Evolutionary conservation across 805 yeast genomes (phyloP), one percentile per base, ranked within the genome.

Genomic region (Saturnispora saitoi): DNA sequence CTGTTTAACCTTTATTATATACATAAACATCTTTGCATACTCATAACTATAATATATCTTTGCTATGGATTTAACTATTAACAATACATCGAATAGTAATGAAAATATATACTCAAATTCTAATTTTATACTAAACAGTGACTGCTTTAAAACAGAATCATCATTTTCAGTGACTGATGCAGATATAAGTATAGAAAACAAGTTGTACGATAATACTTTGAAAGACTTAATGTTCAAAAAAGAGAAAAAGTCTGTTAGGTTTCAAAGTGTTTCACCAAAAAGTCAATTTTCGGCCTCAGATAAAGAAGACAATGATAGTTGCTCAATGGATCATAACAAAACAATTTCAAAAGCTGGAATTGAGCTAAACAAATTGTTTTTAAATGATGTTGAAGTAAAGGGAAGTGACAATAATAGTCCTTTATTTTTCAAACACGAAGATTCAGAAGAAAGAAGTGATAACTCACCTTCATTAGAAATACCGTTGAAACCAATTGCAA

Each of bases 91-190:
- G 14, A 76, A 53, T 10, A 65, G 54, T 0, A 83, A 82, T 0
- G 66, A 26, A 0, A 83, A 58, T 0, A 80, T 67, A 4, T 69
- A 61, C 1, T 58, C 51, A 1, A 73, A 55, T 0, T 82, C 58
- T 48, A 62, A 54, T 6, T 48, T 4, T 42, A 83, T 57, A 4
- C 65, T 60, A 0, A 45, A 36, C 12, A 22, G 20, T 17, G 47
- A 38, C 28, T 38, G 47, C 40, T 49, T 42, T 34, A 22, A 31
- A 31, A 48, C 54, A 45, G 24, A 58, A 41, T 4, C 61, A 54
- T 28, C 57, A 12, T 54, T 50, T 43, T 52, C 50, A 15, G 46
- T 48, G 12, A 51, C 56, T 4, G 36, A 45, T 17, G 42, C 40
- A 9, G 34, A 28, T 9, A 11, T 26, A 15, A 43, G 31, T n/a